Percentiles rank a stretch among this genome's conserved stretches.
Conservation (phyloP, 192 early-diverging fungal genomes). For the Dimargaris verticillata region DNA sequence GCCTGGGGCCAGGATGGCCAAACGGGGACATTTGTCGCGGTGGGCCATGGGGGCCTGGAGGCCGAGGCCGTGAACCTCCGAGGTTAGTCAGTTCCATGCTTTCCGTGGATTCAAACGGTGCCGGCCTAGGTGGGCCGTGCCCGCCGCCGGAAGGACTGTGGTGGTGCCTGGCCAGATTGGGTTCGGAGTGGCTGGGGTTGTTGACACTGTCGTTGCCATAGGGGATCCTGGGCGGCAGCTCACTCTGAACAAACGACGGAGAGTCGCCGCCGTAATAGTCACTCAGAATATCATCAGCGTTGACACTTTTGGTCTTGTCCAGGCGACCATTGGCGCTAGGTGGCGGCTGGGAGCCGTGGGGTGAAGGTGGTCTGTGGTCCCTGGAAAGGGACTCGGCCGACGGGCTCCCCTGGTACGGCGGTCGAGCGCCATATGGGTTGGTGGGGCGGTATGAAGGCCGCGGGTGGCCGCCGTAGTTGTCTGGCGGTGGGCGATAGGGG, state of each 20-base stretch:
- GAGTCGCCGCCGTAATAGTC: not conserved
- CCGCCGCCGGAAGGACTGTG: not conserved
- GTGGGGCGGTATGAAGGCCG: not conserved
- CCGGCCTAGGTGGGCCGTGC: not conserved
- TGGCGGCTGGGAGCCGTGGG: not conserved
- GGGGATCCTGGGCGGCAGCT: not conserved
- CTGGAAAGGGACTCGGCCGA: not conserved
- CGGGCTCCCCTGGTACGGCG: not conserved
- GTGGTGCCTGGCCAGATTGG: not conserved
- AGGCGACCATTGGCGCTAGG: not conserved
- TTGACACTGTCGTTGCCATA: not conserved
- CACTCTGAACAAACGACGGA: not conserved
- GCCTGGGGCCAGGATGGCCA: no score
- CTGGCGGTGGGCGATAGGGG: no score
- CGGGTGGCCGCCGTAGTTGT: not conserved
- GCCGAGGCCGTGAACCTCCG: not conserved
- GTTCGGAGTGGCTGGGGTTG: not conserved
- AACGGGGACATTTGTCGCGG: no score
- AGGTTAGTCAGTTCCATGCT: no score
- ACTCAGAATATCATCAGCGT: not conserved
- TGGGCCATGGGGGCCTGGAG: not conserved
- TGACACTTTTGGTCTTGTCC: not conserved
- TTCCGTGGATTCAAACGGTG: not conserved
- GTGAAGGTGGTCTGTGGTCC: not conserved
- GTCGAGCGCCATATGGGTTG: not conserved